These are phyloP conservation scores for Avena eriantha DNA, from an alignment of 176 grass and related monocot species.

Conservation along the genomic window DNA sequence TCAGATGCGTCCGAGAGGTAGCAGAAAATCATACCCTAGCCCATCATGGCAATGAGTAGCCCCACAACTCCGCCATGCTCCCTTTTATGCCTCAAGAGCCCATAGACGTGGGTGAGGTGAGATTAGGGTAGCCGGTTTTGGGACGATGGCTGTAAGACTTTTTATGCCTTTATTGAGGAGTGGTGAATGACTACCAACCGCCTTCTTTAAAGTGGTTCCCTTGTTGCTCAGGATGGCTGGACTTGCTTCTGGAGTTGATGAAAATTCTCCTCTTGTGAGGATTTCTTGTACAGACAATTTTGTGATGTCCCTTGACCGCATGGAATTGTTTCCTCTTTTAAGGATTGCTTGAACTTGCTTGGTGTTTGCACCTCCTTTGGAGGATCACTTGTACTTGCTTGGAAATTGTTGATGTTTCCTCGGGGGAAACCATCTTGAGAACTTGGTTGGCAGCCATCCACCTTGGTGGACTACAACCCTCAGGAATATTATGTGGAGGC, in stretches of 20 bases:
- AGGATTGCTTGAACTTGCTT: neutral
- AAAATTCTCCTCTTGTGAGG: neutral
- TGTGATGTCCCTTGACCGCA: neutral
- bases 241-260: neutral
- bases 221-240: neutral
- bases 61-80: too few species aligned
- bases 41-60: too few species aligned
- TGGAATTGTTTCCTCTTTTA: neutral
- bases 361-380: neutral
- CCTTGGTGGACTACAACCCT: slow-evolving; percentile 4
- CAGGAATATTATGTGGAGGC: neutral
- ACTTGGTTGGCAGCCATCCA: neutral
- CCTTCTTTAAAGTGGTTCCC: neutral
- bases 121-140: too few species aligned
- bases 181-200: neutral
- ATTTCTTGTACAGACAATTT: neutral
- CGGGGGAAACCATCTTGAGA: neutral
- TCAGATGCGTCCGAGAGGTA: too few species aligned
- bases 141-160: neutral
- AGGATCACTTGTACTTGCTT: neutral
- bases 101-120: too few species aligned
- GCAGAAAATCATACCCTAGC: too few species aligned
- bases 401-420: neutral
- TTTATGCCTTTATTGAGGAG: neutral
- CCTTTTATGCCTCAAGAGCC: too few species aligned